These are phyloP conservation scores for Castanospermum australe DNA, from an alignment of 306 rosid species.

Conservation along the genomic window DNA sequence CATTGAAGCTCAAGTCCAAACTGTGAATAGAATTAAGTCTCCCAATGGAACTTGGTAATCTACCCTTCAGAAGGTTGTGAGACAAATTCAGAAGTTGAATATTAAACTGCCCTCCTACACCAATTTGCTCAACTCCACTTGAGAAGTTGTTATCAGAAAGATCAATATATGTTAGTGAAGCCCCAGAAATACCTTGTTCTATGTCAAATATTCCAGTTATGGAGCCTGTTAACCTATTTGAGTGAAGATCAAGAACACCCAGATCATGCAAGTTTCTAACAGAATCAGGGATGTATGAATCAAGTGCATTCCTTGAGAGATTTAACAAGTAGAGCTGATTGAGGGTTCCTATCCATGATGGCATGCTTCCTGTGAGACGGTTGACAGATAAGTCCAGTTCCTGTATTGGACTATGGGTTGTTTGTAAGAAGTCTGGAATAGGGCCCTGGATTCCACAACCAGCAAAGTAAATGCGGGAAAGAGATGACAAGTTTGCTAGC, in stretches of 20 bases:
- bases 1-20: slow-evolving; percentile 68
- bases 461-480: slow-evolving; percentile 52
- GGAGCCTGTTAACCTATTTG: slow-evolving; percentile 62
- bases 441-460: slow-evolving; percentile 58
- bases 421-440: slow-evolving; percentile 42
- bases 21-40: slow-evolving; percentile 36
- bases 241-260: slow-evolving; percentile 67
- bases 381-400: slow-evolving; percentile 70
- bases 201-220: slow-evolving; percentile 38
- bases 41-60: slow-evolving; percentile 44
- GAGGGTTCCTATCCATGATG: slow-evolving; percentile 61
- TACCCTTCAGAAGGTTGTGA: slow-evolving; percentile 54
- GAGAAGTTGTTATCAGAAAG: slow-evolving; percentile 66
- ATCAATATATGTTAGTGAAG: slow-evolving; percentile 48
- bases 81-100: slow-evolving; percentile 64
- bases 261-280: slow-evolving; percentile 42
- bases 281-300: slow-evolving; percentile 54
- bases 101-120: slow-evolving; percentile 32
- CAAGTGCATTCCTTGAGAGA: slow-evolving; percentile 63
- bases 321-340: slow-evolving; percentile 52
- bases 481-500: slow-evolving; percentile 43
- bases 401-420: slow-evolving; percentile 41
- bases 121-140: slow-evolving; percentile 49
- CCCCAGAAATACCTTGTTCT: slow-evolving; percentile 31
- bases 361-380: slow-evolving; percentile 58